These are phyloP conservation scores for Madurella mycetomatis DNA, from an alignment of 2,329 filamentous ascomycete genomes.

Conservation along the genomic window DNA sequence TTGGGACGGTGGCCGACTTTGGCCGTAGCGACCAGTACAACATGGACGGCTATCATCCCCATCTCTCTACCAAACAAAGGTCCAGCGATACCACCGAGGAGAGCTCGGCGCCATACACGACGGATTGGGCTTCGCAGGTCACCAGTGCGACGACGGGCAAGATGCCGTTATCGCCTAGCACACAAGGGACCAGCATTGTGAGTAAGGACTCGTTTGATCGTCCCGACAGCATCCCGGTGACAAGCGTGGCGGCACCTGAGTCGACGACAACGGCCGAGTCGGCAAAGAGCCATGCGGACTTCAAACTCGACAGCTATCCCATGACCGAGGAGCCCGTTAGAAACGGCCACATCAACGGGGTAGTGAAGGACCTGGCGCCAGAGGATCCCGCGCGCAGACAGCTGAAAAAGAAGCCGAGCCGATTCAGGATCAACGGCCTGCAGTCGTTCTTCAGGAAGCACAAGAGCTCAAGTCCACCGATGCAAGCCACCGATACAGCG, in stretches of 20 bases:
- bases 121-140: slow-evolving; percentile 59
- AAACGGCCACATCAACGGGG: slow-evolving; percentile 19
- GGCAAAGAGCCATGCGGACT: slow-evolving; percentile 25
- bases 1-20: slow-evolving; percentile 46
- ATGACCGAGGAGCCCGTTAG: slow-evolving; percentile 21
- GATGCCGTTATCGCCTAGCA: slow-evolving; percentile 61
- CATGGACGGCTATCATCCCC: slow-evolving; percentile 37
- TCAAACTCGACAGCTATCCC: slow-evolving; percentile 18
- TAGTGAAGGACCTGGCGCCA: slow-evolving; percentile 34
- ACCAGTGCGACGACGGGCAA: slow-evolving; percentile 61
- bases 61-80: slow-evolving; percentile 44
- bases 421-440: slow-evolving; percentile 60
- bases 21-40: slow-evolving; percentile 48
- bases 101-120: slow-evolving; percentile 50
- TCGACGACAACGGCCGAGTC: slow-evolving; percentile 26
- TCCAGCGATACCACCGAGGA: slow-evolving; percentile 60
- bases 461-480: slow-evolving; percentile 39
- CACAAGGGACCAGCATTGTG: slow-evolving; percentile 61
- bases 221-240: slow-evolving; percentile 40
- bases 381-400: slow-evolving; percentile 37
- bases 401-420: slow-evolving; percentile 58
- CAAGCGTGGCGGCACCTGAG: slow-evolving; percentile 38
- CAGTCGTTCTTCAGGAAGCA: slow-evolving; percentile 46
- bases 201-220: slow-evolving; percentile 56
- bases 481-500: slow-evolving; percentile 29